Conservation (phyloP, 441 rosid genomes). For the Pelargonium exstipulatum region DNA sequence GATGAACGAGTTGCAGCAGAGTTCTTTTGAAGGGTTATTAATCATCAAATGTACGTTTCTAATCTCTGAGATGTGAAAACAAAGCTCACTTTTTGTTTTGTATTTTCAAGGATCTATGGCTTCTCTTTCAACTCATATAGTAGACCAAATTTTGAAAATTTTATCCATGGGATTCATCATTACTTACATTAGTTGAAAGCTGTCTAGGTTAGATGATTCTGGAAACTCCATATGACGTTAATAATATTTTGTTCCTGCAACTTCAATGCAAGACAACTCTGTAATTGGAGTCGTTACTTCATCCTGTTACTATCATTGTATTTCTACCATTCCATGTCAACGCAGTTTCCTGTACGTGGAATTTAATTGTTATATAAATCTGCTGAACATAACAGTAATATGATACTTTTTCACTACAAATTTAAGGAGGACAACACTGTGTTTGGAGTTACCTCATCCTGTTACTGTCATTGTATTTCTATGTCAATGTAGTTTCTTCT, state of each 20-base stretch:
- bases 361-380: no score
- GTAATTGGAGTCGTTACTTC: background rate
- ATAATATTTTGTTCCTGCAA: background rate
- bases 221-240: background rate
- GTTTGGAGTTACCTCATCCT: background rate
- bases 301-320: background rate
- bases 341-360: background rate
- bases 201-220: constrained; percentile 7
- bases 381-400: background rate
- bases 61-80: constrained; percentile 21
- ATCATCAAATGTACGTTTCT: constrained; percentile 33
- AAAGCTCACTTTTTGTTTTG: background rate
- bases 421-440: background rate
- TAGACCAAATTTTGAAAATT: background rate
- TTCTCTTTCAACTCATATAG: background rate
- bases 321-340: background rate
- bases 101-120: background rate
- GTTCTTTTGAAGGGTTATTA: constrained; percentile 20
- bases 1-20: constrained; percentile 21
- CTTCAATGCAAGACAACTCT: background rate
- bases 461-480: background rate
- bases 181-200: background rate
- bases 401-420: background rate
- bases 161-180: background rate
- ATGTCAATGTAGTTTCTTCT: background rate